Base-by-base conservation (phyloP, 108 stramenopile genomes). In the Pseudonitzschia pungens region DNA sequence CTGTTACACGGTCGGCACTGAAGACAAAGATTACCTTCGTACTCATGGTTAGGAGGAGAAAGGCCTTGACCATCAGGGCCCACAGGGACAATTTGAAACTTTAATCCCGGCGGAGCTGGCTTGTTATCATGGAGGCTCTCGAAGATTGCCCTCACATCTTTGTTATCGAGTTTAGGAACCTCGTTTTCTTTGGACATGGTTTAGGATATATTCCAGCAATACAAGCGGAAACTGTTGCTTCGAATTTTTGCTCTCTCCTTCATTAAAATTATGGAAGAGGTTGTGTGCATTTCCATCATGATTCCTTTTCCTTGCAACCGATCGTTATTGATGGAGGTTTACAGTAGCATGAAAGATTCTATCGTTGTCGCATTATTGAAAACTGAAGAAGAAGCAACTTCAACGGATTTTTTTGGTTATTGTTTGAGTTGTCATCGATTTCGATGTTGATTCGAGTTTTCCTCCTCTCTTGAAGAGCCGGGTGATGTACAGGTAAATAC, bases 41-140 rank as follows among this genome's bases (percentile, higher is more conserved):
- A 92, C 64, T 90, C 86, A 71, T 70, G 85, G 11, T 87, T 68
- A 18, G 91, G 91, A 12, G 91, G 91, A 24, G 89, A 90, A 41
- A 89, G 79, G 59, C 87, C 87, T 45, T 77, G 58, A 24, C 84
- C 86, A 62, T 81, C 57, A 0, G 80, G 50, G 14, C 84, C 86
- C 4, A 86, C 80, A 28, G 71, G 75, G 36, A 92, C 84, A 65
- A 92, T 87, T 51, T 83, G 72, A 69, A 92, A 92, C 3, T 68
- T 50, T 52, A 92, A 82, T 48, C 77, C 75, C 31, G 72, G 53
- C 24, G 91, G 84, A 12, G 89, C 86, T 29, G 44, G 68, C 20
- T 69, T 64, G 32, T 76, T 80, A 29, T 84, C 65, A 59, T 80
- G 70, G 14, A 92, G 51, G 59, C 87, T 84, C 24, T 85, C 77